phyloP scores from a whole-genome alignment of 1,139 yeast species.

The Lodderomyces parapsilosis region DNA sequence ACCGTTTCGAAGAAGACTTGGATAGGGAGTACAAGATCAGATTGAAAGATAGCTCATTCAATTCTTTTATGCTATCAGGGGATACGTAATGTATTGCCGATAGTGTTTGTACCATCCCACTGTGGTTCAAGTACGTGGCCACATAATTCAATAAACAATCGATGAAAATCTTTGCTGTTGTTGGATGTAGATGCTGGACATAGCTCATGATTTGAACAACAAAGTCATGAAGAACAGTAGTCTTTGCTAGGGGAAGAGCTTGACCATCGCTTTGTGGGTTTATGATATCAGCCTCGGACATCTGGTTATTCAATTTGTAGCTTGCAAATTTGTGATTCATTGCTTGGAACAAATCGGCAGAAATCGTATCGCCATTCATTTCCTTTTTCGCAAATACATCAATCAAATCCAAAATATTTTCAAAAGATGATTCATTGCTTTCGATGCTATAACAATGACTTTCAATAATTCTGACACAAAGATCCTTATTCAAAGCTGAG shows the following conservation, averaged over 20 bases:
- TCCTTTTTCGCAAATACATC: constrained; percentile 24
- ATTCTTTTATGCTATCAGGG: constrained; percentile 15
- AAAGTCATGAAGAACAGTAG: constrained; percentile 23
- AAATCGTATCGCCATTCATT: constrained; percentile 14
- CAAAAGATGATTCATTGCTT: constrained; percentile 19
- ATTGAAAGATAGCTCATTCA: constrained; percentile 31
- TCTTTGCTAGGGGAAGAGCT: constrained; percentile 34
- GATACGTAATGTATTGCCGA: constrained; percentile 20
- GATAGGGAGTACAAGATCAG: constrained; percentile 31
- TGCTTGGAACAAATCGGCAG: constrained; percentile 30
- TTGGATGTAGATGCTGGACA: constrained; percentile 15
- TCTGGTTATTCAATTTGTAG: constrained; percentile 16
- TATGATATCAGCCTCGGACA: constrained; percentile 16
- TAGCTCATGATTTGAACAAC: constrained; percentile 28
- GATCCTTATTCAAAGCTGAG: constrained; percentile 31
- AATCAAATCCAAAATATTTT: constrained; percentile 32
- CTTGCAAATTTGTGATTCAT: constrained; percentile 32
- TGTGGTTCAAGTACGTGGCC: constrained; percentile 34
- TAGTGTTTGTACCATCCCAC: constrained; percentile 29
- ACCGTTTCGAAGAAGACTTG: constrained; percentile 28
- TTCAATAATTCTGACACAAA: constrained; percentile 34
- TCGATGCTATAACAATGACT: constrained; percentile 33
- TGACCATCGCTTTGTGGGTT: constrained; percentile 20
- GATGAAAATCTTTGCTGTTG: constrained; percentile 30
- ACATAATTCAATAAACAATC: constrained; percentile 41